phyloP scores from a whole-genome alignment of 108 stramenopile genomes.

The Ochromonas danica region DNA sequence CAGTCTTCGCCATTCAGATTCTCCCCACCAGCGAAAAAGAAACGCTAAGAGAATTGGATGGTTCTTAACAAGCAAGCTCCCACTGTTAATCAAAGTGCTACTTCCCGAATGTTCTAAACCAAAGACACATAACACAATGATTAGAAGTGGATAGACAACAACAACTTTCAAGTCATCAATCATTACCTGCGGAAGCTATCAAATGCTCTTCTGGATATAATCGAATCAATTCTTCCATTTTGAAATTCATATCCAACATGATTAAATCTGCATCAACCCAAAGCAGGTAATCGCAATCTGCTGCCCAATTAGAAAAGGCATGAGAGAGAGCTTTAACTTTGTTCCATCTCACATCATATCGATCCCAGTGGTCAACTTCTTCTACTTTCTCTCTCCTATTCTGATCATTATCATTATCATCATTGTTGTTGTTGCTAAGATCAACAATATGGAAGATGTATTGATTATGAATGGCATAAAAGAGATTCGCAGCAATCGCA shows the following conservation, averaged over 20 bases:
- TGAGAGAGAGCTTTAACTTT: neutral
- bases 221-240: neutral
- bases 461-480: conserved; percentile 17
- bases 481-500: neutral
- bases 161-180: neutral
- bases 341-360: conserved; percentile 29
- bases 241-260: conserved; percentile 7
- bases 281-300: conserved; percentile 27
- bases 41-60: neutral
- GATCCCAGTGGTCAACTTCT: neutral
- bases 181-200: conserved; percentile 5
- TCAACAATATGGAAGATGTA: neutral
- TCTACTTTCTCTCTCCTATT: neutral
- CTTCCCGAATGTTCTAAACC: conserved; percentile 25
- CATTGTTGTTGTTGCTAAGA: neutral
- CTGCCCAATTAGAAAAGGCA: neutral
- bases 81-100: conserved; percentile 30
- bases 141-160: neutral
- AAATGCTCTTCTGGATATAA: conserved; percentile 19
- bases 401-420: too few species aligned
- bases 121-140: neutral
- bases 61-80: conserved; percentile 4
- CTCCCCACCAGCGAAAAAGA: conserved; percentile 7
- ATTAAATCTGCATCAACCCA: conserved; percentile 34
- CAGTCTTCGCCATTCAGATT: neutral